A percentile compares a stretch with the other conserved stretches of the same genome.
These are phyloP conservation scores for Magnolia sinica DNA, from an alignment of 164 flowering plant species.

Conservation along the genomic window DNA sequence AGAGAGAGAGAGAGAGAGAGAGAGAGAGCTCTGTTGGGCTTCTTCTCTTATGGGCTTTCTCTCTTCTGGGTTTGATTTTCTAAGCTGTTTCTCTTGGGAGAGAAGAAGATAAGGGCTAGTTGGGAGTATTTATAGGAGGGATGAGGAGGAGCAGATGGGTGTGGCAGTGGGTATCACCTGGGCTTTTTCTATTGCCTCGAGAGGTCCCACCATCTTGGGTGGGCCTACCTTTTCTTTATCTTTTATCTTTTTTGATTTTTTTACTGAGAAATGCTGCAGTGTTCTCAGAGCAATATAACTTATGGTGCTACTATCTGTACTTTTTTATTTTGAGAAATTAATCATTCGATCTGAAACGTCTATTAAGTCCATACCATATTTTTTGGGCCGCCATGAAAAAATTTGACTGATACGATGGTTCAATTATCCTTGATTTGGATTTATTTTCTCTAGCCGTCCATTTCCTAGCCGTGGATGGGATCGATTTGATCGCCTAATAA, in stretches of 20 bases:
- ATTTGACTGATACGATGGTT: no score
- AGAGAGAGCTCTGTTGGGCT: neutral
- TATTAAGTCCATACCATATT: no score
- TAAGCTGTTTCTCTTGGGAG: neutral
- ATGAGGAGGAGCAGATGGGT: conserved; percentile 3
- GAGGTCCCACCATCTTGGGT: conserved; percentile 12
- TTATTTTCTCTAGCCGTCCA: no score
- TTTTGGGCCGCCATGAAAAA: no score
- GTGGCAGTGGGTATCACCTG: conserved; percentile 23
- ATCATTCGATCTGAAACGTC: no score
- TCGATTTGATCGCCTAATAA: no score
- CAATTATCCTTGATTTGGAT: no score
- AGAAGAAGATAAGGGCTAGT: conserved; percentile 4
- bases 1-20: neutral
- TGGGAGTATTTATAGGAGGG: conserved; percentile 7
- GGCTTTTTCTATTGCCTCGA: conserved; percentile 14
- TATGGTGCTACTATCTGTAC: no score
- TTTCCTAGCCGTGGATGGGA: no score
- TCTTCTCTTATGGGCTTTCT: neutral
- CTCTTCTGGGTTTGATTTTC: neutral
- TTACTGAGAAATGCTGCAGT: no score
- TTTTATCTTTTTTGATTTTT: neutral
- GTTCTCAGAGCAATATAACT: no score
- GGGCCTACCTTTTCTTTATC: neutral
- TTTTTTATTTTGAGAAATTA: no score